Evolutionary conservation across 2,329 filamentous ascomycete genomes (phyloP).

Genomic region (Paraconiothyrium brasiliense): DNA sequence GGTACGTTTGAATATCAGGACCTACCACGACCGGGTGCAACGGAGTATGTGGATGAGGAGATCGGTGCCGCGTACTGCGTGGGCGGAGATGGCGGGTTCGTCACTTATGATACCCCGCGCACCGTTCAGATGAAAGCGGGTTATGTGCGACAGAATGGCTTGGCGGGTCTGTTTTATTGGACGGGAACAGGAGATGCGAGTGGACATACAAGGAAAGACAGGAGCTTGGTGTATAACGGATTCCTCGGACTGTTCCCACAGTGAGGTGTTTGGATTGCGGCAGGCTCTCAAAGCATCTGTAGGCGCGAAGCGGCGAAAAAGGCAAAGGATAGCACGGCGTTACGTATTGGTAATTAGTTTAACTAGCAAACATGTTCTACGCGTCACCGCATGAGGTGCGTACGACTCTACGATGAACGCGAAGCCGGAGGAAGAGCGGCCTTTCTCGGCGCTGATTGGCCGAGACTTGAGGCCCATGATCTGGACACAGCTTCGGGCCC

Average conservation of each 20-base stretch:
- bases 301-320: neutral
- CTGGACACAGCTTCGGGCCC: slow-evolving; percentile 13
- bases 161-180: slow-evolving; percentile 85
- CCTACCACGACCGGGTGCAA: slow-evolving; percentile 68
- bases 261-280: slow-evolving; percentile 18
- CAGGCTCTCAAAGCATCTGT: neutral
- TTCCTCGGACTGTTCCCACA: slow-evolving; percentile 61
- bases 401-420: neutral
- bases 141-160: slow-evolving; percentile 74
- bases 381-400: neutral
- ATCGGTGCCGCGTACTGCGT: slow-evolving; percentile 76
- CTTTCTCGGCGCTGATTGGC: slow-evolving; percentile 20
- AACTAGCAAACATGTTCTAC: neutral
- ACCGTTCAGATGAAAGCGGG: slow-evolving; percentile 79
- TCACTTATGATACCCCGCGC: slow-evolving; percentile 81
- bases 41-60: slow-evolving; percentile 73
- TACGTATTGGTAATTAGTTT: neutral
- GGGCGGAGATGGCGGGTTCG: slow-evolving; percentile 78
- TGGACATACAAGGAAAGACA: slow-evolving; percentile 51
- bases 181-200: slow-evolving; percentile 75
- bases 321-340: neutral
- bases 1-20: slow-evolving; percentile 79
- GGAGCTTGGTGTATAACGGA: slow-evolving; percentile 69
- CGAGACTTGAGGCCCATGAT: slow-evolving; percentile 12
- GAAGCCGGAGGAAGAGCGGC: slow-evolving; percentile 14